Conservation (phyloP, 345 rosid genomes). For the Camelina laxa region DNA sequence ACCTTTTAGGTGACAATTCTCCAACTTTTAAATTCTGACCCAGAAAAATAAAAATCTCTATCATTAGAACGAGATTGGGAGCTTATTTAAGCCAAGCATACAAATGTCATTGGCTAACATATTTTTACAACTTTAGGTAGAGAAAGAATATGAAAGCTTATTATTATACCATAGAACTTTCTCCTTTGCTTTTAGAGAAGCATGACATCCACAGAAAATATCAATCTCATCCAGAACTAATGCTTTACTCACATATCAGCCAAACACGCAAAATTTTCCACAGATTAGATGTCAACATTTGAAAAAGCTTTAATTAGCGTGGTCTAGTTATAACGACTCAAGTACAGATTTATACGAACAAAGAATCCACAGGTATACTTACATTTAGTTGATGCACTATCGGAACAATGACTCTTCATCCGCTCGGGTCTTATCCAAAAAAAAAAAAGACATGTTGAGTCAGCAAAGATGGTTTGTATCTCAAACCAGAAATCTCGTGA, state of each 20-base stretch:
- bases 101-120: conserved; percentile 32
- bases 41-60: conserved; percentile 8
- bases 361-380: conserved; percentile 11
- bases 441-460: conserved; percentile 20
- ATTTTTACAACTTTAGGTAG: conserved; percentile 35
- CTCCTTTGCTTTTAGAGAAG: conserved; percentile 30
- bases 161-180: conserved; percentile 22
- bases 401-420: conserved; percentile 14
- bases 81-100: conserved; percentile 39
- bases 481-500: conserved; percentile 11
- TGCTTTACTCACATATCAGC: conserved; percentile 26
- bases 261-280: conserved; percentile 6
- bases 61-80: conserved; percentile 34
- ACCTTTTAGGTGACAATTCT: conserved; percentile 38
- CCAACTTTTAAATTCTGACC: conserved; percentile 32
- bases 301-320: conserved; percentile 17
- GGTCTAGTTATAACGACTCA: conserved; percentile 21
- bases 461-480: conserved; percentile 6
- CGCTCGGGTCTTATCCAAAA: conserved; percentile 4
- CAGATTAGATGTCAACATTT: conserved; percentile 29
- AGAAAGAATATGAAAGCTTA: conserved; percentile 23
- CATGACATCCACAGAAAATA: conserved; percentile 37
- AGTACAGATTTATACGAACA: conserved; percentile 28
- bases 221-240: conserved; percentile 40
- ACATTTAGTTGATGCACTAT: conserved; percentile 16